Evolutionary conservation across 2,329 filamentous ascomycete genomes (phyloP).

Genomic region (Lachnellula hyalina): DNA sequence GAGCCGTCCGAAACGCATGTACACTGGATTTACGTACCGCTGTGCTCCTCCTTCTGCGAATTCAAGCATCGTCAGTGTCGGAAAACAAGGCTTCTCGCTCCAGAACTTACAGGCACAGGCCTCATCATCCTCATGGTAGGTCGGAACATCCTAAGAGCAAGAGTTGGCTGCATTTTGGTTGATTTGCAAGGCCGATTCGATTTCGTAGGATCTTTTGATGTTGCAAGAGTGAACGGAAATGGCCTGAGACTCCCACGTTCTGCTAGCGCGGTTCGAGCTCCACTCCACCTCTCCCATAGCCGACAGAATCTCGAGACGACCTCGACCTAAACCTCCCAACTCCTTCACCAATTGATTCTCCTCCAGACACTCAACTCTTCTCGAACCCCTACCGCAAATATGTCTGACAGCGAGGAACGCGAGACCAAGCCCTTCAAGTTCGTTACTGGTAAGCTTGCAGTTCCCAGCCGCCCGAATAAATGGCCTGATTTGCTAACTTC

Average conservation of each 20-base stretch:
- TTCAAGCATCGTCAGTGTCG: conserved; percentile 28
- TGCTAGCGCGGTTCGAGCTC: conserved; percentile 7
- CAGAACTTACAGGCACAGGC: conserved; percentile 64
- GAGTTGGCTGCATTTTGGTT: conserved; percentile 43
- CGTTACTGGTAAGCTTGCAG: conserved; percentile 75
- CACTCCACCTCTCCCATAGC: conserved; percentile 21
- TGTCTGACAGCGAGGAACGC: conserved; percentile 77
- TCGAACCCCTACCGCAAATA: conserved; percentile 50
- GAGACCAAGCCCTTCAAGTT: conserved; percentile 99
- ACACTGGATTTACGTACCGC: conserved; percentile 47
- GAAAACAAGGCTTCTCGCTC: conserved; percentile 4
- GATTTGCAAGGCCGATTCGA: conserved; percentile 14
- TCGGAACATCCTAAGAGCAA: conserved; percentile 61
- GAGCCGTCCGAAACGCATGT: conserved; percentile 2
- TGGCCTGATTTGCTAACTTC: conserved; percentile 36
- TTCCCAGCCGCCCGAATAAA: conserved; percentile 20
- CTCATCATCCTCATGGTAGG: conserved; percentile 62
- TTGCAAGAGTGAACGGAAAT: conserved; percentile 10
- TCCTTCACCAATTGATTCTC: conserved; percentile 29
- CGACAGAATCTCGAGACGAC: conserved; percentile 31
- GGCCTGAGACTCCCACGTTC: conserved; percentile 26
- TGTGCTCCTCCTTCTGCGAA: conserved; percentile 59
- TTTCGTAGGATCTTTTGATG: conserved; percentile 12
- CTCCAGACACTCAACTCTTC: conserved; percentile 29
- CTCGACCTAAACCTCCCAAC: conserved; percentile 28